phyloP scores from a whole-genome alignment of 2,329 filamentous ascomycete genomes.

The Monosporascus sp. region DNA sequence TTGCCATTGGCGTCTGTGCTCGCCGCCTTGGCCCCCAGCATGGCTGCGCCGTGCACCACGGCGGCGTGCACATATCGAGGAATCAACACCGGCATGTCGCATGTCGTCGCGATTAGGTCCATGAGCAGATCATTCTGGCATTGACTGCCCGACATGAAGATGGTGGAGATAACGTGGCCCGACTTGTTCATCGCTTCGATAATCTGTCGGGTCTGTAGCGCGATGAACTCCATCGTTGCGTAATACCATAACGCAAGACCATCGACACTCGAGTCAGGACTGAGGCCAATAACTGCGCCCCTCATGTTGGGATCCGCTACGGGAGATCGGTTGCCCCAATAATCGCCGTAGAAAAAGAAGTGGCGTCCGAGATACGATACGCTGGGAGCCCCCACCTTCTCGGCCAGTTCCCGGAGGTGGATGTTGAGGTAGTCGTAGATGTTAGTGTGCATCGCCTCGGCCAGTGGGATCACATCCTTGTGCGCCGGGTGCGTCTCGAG shows the following conservation, averaged over 20 bases:
- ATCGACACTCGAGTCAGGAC: slow-evolving; percentile 80
- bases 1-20: slow-evolving; percentile 71
- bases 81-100: slow-evolving; percentile 87
- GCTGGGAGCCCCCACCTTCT: slow-evolving; percentile 64
- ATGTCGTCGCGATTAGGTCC: slow-evolving; percentile 83
- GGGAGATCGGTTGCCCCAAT: slow-evolving; percentile 94
- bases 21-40: slow-evolving; percentile 96
- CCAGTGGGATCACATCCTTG: slow-evolving; percentile 70
- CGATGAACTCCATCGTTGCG: slow-evolving; percentile 95
- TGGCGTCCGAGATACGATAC: slow-evolving; percentile 85
- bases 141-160: slow-evolving; percentile 98
- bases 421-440: slow-evolving; percentile 94
- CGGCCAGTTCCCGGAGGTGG: slow-evolving; percentile 72
- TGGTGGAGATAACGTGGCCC: slow-evolving; percentile 81
- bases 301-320: slow-evolving; percentile 92
- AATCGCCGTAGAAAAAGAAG: slow-evolving; percentile 97
- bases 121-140: slow-evolving; percentile 95
- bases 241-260: slow-evolving; percentile 91
- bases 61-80: slow-evolving; percentile 92
- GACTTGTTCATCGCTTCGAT: slow-evolving; percentile 88
- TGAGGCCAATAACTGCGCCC: slow-evolving; percentile 80
- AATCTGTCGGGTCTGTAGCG: slow-evolving; percentile 93
- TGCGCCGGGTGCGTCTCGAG: slow-evolving; percentile 93
- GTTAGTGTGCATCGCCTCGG: slow-evolving; percentile 77
- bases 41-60: slow-evolving; percentile 95